Evolutionary conservation across 2,329 filamentous ascomycete genomes (phyloP), one percentile per base, ranked within the genome.

Genomic region (Colletotrichum sp.): DNA sequence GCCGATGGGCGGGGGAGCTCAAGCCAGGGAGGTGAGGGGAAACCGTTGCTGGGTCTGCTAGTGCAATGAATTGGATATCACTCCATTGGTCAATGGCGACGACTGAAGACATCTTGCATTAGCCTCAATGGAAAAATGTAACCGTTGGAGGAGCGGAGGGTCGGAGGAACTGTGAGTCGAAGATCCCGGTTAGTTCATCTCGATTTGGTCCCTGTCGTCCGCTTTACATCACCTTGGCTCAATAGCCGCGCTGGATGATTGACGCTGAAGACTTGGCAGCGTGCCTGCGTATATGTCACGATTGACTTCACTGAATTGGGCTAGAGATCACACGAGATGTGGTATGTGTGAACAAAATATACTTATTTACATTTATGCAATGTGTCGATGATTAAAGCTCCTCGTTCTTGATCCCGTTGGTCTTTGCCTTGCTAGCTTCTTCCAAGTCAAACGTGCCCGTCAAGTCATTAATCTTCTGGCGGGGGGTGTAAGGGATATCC

Each of bases 401-500:
- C 8, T 34, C 57, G 3, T 24, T 34, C 21, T 52, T 62, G 16
- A 62, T 5, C 30, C 57, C 68, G 6, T 52, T 52, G 1, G 28
- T 21, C 7, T 65, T 30, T 7, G 6, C 26, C 63, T 69, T 65
- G 4, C 34, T n/a, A 8, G 36, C 12, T 0, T 36, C 64, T 2
- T 21, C 34, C 64, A 64, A 15, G 8, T 76, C 73, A 15, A 76
- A 62, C 2, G 10, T 26, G 12, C 73, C 73, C 7, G 73, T 76
- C 1, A 28, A 18, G 4, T 65, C 49, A n/a, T 76, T 59, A 8
- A 76, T 76, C 28, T 69, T 76, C 28, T 76, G 73, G 7, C 73
- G 64, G 12, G 73, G 73, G 2, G 49, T 69, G 21, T 65, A 76
- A 2, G 9, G 6, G 10, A 76, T 55, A 16, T 73, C 57, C 24